Conservation (phyloP, 441 rosid genomes). For the Jatropha podagrica region DNA sequence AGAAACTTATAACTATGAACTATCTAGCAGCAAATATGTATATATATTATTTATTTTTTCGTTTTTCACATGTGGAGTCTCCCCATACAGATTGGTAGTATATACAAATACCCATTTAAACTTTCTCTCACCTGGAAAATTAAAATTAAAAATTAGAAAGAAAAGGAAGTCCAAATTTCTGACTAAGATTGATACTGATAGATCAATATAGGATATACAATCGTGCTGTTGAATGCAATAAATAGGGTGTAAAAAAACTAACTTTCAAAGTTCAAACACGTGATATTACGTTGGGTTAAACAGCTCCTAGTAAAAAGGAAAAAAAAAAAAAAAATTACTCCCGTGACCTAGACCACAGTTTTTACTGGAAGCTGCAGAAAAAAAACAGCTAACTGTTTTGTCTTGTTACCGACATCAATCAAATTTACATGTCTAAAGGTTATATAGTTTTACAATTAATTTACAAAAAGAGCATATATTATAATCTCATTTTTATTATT, state of each 20-base stretch:
- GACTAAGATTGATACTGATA: background rate
- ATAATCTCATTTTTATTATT: no score
- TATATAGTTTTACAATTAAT: background rate
- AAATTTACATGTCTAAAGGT: background rate
- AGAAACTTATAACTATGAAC: background rate
- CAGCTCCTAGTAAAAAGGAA: background rate
- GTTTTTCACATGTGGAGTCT: no score
- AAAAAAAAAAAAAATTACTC: slow-evolving; percentile 7
- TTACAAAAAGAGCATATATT: background rate
- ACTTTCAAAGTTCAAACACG: slow-evolving; percentile 1
- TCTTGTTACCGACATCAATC: slow-evolving; percentile 5
- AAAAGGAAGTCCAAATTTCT: background rate
- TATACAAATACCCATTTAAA: no score
- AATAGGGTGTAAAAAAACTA: no score
- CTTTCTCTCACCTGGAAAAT: background rate
- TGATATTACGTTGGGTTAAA: slow-evolving; percentile 6
- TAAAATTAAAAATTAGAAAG: background rate
- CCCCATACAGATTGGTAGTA: no score
- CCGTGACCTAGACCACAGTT: slow-evolving; percentile 16
- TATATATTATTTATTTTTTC: no score
- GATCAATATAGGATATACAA: background rate
- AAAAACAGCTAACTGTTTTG: background rate
- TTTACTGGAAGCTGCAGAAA: no score
- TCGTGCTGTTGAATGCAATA: no score
- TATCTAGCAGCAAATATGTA: no score